Evolutionary conservation across 257 asterid species (phyloP).

Genomic region (Gentiana dahurica): DNA sequence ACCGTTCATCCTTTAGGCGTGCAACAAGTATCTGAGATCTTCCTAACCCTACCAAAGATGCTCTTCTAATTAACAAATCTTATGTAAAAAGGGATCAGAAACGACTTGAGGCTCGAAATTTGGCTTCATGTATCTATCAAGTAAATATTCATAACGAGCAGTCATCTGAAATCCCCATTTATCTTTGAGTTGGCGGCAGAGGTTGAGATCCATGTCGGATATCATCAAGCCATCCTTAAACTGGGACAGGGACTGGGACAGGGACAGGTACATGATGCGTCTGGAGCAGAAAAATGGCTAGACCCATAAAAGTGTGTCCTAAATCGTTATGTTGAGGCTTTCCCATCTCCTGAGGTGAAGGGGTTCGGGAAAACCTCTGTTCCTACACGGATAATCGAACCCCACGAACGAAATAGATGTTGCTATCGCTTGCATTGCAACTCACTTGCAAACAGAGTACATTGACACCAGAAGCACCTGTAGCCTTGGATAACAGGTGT

Average conservation of each 20-base stretch:
- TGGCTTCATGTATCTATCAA: slow-evolving; percentile 53
- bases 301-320: slow-evolving; percentile 95
- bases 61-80: slow-evolving; percentile 18
- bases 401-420: slow-evolving; percentile 57
- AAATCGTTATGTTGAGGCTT: slow-evolving; percentile 86
- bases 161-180: slow-evolving; percentile 98
- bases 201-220: slow-evolving; percentile 81
- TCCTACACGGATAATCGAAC: slow-evolving; percentile 85
- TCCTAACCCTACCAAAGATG: too few species aligned
- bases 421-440: slow-evolving; percentile 47
- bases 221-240: slow-evolving; percentile 66
- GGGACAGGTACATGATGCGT: slow-evolving; percentile 58
- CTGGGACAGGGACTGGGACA: slow-evolving; percentile 62
- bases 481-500: slow-evolving; percentile 74
- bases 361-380: slow-evolving; percentile 83
- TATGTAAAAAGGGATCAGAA: slow-evolving; percentile 59
- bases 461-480: slow-evolving; percentile 84
- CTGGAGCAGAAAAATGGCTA: slow-evolving; percentile 81
- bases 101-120: slow-evolving; percentile 84
- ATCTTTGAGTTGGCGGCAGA: slow-evolving; percentile 84
- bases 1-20: too few species aligned
- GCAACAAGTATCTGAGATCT: too few species aligned
- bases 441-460: slow-evolving; percentile 82
- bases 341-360: slow-evolving; percentile 94
- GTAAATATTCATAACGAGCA: slow-evolving; percentile 71